Conservation (phyloP, 331 rosid genomes). For the Stylosanthes scabra region DNA sequence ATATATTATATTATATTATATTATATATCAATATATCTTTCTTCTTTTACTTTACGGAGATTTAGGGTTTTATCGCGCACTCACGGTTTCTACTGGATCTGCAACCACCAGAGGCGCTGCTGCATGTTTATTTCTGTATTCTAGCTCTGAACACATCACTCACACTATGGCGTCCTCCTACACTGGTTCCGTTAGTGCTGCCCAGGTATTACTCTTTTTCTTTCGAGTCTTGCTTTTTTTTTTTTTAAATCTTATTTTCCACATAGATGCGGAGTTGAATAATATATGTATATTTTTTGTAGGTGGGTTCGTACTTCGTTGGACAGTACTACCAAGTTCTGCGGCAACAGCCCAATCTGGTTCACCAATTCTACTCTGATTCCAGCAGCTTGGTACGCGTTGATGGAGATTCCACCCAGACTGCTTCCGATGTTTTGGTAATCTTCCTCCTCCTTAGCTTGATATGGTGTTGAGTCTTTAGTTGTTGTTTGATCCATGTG, state of each 20-base stretch:
- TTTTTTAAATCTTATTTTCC: too few relatives aligned
- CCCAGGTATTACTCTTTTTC: conserved; percentile 32
- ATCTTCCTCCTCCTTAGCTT: neutral
- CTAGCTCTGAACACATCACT: neutral
- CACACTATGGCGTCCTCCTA: conserved; percentile 40
- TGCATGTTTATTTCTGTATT: conserved; percentile 41
- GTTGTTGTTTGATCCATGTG: neutral
- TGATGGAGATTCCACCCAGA: conserved; percentile 67
- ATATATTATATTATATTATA: too few relatives aligned
- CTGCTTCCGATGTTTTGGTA: conserved; percentile 74
- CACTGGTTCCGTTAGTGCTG: conserved; percentile 44
- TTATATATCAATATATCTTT: neutral
- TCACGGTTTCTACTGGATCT: conserved; percentile 41
- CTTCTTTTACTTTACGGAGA: neutral
- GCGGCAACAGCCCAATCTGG: conserved; percentile 77
- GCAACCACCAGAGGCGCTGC: conserved; percentile 10
- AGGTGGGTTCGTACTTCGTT: conserved; percentile 93
- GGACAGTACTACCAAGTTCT: conserved; percentile 90
- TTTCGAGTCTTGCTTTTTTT: too few relatives aligned
- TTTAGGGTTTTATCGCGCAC: conserved; percentile 44
- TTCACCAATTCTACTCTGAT: conserved; percentile 84
- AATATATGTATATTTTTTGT: neutral
- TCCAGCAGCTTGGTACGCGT: conserved; percentile 72
- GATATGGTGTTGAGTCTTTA: too few relatives aligned
- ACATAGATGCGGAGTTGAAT: neutral